A percentile compares a stretch with the other conserved stretches of the same genome.
Conservation (phyloP, 768 basidiomycete species). For the Ramaria rubella region DNA sequence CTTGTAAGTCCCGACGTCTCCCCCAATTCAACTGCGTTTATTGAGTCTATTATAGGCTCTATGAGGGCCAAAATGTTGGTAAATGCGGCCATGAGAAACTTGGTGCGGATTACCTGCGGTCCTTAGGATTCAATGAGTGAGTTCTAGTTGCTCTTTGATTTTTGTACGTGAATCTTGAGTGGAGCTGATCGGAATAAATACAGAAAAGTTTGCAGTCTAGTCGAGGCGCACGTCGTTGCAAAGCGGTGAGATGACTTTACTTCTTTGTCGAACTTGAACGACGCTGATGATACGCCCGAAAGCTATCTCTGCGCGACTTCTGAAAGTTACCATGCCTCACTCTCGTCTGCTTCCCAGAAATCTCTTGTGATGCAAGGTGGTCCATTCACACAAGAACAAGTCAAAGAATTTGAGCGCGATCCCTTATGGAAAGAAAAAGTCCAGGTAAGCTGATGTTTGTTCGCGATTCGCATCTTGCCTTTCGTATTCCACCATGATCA, state of each 20-base stretch:
- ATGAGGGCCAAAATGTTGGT: slow-evolving; percentile 5
- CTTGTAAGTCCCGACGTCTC: neutral
- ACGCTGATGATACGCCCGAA: neutral
- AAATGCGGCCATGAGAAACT: slow-evolving; percentile 10
- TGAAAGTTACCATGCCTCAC: slow-evolving; percentile 1
- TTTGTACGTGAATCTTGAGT: neutral
- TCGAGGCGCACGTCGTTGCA: slow-evolving; percentile 12
- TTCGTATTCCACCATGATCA: neutral
- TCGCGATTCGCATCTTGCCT: neutral
- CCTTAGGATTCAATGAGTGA: slow-evolving; percentile 9
- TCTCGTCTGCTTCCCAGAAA: slow-evolving; percentile 3
- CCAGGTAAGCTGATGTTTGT: neutral
- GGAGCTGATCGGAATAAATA: neutral
- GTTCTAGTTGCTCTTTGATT: neutral
- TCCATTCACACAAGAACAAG: slow-evolving; percentile 9
- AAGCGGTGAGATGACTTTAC: slow-evolving; percentile 8
- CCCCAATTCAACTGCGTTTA: neutral
- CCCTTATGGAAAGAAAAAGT: slow-evolving; percentile 12
- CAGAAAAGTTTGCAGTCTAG: slow-evolving; percentile 11
- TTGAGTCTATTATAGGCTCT: neutral
- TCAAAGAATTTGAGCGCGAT: slow-evolving; percentile 12
- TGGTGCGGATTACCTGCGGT: slow-evolving; percentile 9
- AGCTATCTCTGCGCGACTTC: slow-evolving; percentile 6
- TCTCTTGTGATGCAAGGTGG: slow-evolving; percentile 11
- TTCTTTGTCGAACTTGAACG: neutral